phyloP scores from a whole-genome alignment of 352 stramenopile genomes.

The Phytophthora uliginosa region DNA sequence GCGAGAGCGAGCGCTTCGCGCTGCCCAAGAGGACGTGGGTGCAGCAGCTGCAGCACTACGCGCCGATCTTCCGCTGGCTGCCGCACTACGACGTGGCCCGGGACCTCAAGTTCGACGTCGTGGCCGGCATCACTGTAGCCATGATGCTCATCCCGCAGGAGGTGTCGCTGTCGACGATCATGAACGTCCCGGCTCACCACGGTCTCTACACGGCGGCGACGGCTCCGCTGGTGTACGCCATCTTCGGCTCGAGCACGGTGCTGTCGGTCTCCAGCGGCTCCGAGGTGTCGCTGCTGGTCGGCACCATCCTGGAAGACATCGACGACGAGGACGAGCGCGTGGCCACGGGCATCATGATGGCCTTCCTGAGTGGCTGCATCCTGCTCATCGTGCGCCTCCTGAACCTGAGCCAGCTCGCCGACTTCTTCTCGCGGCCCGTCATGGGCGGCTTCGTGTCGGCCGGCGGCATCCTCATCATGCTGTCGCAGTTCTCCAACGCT shows the following conservation, averaged over 20 bases:
- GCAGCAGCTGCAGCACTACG: constrained; percentile 40
- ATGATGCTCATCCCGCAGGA: constrained; percentile 93
- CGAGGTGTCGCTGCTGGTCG: constrained; percentile 67
- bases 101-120: constrained; percentile 66
- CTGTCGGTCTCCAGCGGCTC: constrained; percentile 84
- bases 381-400: constrained; percentile 83
- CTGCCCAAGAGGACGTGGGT: constrained; percentile 27
- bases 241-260: constrained; percentile 87
- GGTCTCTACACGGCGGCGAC: constrained; percentile 91
- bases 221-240: constrained; percentile 84
- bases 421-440: constrained; percentile 93
- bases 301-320: constrained; percentile 63
- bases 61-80: constrained; percentile 65
- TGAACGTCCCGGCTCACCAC: constrained; percentile 87
- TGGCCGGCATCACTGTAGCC: constrained; percentile 65
- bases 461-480: constrained; percentile 90
- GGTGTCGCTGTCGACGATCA: constrained; percentile 91
- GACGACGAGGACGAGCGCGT: constrained; percentile 50
- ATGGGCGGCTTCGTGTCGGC: constrained; percentile 93
- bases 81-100: constrained; percentile 55
- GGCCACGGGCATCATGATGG: constrained; percentile 57
- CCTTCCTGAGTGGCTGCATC: constrained; percentile 88
- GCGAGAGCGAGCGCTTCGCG: constrained; percentile 31
- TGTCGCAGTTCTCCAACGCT: constrained; percentile 89
- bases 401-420: constrained; percentile 85